phyloP scores from a whole-genome alignment of 805 yeast species.

The Yamadazyma ubonensis region DNA sequence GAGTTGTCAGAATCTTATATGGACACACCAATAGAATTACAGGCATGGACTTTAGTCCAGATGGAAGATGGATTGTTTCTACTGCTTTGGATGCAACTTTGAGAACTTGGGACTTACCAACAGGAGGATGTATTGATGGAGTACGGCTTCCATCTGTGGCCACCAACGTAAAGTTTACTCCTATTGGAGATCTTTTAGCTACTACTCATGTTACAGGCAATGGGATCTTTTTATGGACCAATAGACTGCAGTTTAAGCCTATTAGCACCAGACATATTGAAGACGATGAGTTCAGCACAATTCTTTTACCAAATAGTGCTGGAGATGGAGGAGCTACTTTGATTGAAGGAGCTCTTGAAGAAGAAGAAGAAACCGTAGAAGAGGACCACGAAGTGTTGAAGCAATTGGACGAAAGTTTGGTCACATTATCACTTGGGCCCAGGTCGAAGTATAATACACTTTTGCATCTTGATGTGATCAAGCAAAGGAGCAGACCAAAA shows the following conservation, averaged over 20 bases:
- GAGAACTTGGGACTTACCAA: conserved; percentile 96
- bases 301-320: conserved; percentile 70
- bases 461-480: conserved; percentile 78
- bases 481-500: conserved; percentile 81
- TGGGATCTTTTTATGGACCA: conserved; percentile 92
- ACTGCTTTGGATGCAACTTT: conserved; percentile 82
- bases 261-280: conserved; percentile 73
- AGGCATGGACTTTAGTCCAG: conserved; percentile 84
- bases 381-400: conserved; percentile 44
- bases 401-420: conserved; percentile 60
- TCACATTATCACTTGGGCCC: conserved; percentile 77
- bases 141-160: conserved; percentile 75
- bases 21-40: conserved; percentile 92
- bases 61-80: conserved; percentile 92
- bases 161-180: conserved; percentile 76
- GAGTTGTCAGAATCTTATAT: conserved; percentile 78
- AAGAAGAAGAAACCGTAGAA: conserved; percentile 23
- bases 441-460: conserved; percentile 76
- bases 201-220: conserved; percentile 88
- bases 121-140: conserved; percentile 96
- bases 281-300: conserved; percentile 66
- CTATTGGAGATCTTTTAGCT: conserved; percentile 85
- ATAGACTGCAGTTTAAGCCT: conserved; percentile 77
- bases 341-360: conserved; percentile 74
- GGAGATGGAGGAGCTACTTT: conserved; percentile 74